Base-by-base conservation (phyloP, 78 protist genomes). In the Speleostelium caveatum region DNA sequence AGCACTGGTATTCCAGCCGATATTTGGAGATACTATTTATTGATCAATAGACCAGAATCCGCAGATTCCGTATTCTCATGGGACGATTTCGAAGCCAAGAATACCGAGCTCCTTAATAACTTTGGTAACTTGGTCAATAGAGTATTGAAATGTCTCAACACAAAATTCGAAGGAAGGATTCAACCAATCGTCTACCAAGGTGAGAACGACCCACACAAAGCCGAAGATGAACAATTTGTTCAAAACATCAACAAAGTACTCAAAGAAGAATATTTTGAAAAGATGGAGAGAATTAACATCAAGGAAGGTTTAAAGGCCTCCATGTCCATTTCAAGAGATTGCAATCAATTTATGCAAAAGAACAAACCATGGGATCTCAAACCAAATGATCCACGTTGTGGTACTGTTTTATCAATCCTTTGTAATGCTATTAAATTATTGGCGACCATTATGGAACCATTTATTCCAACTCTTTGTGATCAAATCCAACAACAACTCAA, bases 71-170 rank as follows among this genome's bases (percentile, higher is more conserved):
- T 26, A 3, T 94, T 95, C 51, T 35, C 49, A 30, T 93, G 87
- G 96, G 69, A 16, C 26, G 97, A 95, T 36, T 89, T 95, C 53
- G 67, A 39, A 32, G 28, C 35, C 2, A 73, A 78, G 51, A 95
- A 95, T 86, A 58, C 10, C 69, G 97, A 96, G 60, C 93, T 97
- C n/a, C 58, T 95, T 12, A 72, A 63, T 68, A 97, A 97, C 65
- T 56, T 96, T 63, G 98, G 98, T 58, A 97, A 97, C 86, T 65
- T 96, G 0, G 91, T 93, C 42, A 78, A 96, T 59, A 94, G 98
- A 42, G 75, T 85, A 4, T 63, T 96, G 14, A 76, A 59, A 30
- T 69, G 92, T 45, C 1, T 59, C 5, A 6, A 17, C 21, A 1
- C 53, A 10, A 17, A 3, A 3, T 94, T 69, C 36, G 78, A 45